Evolutionary conservation across 176 grass and related monocot species (phyloP).

Genomic region (Triticum turgidum): DNA sequence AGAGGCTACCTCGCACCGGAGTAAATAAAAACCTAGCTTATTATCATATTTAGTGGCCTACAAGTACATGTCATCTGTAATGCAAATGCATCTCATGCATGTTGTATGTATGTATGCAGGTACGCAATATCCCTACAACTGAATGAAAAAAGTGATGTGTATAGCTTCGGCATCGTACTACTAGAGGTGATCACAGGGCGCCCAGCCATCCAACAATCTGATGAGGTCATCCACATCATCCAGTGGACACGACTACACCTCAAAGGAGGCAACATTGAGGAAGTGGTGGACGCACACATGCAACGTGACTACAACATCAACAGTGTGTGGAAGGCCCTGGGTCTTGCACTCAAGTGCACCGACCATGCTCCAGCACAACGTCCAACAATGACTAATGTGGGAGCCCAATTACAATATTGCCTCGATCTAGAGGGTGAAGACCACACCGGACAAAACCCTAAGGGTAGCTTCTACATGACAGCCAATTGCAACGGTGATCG

Average conservation of each 20-base stretch:
- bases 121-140: not conserved
- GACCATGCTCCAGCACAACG: not conserved
- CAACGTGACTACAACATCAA: constrained; percentile 42
- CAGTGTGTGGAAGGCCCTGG: constrained; percentile 39
- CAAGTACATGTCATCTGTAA: not conserved
- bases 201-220: constrained; percentile 12
- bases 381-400: constrained; percentile 55
- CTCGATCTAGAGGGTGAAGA: constrained; percentile 4
- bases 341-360: constrained; percentile 57
- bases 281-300: constrained; percentile 35
- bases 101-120: not conserved
- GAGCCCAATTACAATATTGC: constrained; percentile 12
- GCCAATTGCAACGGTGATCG: too few relatives aligned
- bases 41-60: too few relatives aligned
- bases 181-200: constrained; percentile 41
- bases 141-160: constrained; percentile 47
- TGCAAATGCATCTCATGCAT: too few relatives aligned
- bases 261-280: constrained; percentile 27
- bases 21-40: too few relatives aligned
- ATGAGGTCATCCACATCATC: constrained; percentile 11
- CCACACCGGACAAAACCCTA: not conserved
- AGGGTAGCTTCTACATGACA: too few relatives aligned
- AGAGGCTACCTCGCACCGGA: constrained; percentile 54
- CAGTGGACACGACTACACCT: constrained; percentile 39
- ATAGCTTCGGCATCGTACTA: constrained; percentile 59